Conservation (phyloP, 306 rosid species). For the Vicia villosa region DNA sequence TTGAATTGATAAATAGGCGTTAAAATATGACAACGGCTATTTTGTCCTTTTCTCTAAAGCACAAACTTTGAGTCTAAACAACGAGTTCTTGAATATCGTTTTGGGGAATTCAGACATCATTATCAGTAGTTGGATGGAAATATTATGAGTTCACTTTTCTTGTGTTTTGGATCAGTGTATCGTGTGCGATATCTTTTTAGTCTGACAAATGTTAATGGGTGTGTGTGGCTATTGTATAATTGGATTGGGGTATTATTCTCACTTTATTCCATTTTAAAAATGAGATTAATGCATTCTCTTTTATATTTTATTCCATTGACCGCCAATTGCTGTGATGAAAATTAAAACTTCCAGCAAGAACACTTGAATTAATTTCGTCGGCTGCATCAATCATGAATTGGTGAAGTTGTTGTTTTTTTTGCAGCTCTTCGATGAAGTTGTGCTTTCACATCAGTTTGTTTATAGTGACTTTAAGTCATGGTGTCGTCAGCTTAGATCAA, state of each 20-base stretch:
- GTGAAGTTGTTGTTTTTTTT: too few relatives aligned
- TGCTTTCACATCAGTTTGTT: too few relatives aligned
- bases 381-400: too few relatives aligned
- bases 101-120: not conserved
- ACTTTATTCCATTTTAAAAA: too few relatives aligned
- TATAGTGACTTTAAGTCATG: too few relatives aligned
- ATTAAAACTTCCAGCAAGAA: too few relatives aligned
- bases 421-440: too few relatives aligned
- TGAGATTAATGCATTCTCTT: too few relatives aligned
- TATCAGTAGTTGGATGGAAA: slow-evolving; percentile 14
- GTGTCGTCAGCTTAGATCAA: too few relatives aligned
- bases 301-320: too few relatives aligned
- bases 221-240: not conserved
- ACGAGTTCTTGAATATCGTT: not conserved
- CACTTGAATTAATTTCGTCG: too few relatives aligned
- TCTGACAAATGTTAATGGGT: not conserved
- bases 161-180: slow-evolving; percentile 4
- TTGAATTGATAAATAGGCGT: not conserved
- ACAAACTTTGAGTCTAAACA: slow-evolving; percentile 12
- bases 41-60: slow-evolving; percentile 15
- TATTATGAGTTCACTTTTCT: slow-evolving; percentile 1
- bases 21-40: slow-evolving; percentile 13
- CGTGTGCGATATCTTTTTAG: not conserved
- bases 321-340: too few relatives aligned
- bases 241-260: not conserved